These are phyloP conservation scores for Colletotrichum viniferum DNA, from an alignment of 2,329 filamentous ascomycete genomes.

Conservation along the genomic window DNA sequence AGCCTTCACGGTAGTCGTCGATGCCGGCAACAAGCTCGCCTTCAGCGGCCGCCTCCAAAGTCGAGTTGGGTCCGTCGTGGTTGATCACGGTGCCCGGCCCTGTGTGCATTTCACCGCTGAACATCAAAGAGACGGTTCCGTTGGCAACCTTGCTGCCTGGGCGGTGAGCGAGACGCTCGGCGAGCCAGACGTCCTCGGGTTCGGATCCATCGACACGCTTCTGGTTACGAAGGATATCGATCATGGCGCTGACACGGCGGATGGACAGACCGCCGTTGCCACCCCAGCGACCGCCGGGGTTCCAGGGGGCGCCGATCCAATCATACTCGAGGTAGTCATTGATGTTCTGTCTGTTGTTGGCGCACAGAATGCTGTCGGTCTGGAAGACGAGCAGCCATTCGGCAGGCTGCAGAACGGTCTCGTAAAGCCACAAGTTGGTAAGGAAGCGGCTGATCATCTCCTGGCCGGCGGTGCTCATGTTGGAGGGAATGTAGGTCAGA, in stretches of 20 bases:
- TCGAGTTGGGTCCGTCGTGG: slow-evolving; percentile 25
- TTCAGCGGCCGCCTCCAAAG: slow-evolving; percentile 30
- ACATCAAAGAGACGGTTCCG: slow-evolving; percentile 50
- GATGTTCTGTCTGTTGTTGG: slow-evolving; percentile 50
- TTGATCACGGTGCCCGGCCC: slow-evolving; percentile 31
- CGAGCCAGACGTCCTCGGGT: slow-evolving; percentile 62
- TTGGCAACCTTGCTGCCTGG: slow-evolving; percentile 56
- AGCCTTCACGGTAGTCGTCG: slow-evolving; percentile 55
- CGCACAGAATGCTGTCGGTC: slow-evolving; percentile 60
- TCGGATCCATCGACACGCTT: slow-evolving; percentile 45
- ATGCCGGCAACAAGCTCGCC: slow-evolving; percentile 43
- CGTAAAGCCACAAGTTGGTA: slow-evolving; percentile 57
- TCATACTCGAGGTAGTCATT: slow-evolving; percentile 57
- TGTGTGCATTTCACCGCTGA: slow-evolving; percentile 53
- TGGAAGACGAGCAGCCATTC: slow-evolving; percentile 62
- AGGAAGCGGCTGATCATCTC: slow-evolving; percentile 59
- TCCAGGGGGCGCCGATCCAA: slow-evolving; percentile 59
- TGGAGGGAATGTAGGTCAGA: slow-evolving; percentile 54
- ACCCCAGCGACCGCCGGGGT: slow-evolving; percentile 43
- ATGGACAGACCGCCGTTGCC: slow-evolving; percentile 59
- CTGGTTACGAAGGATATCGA: slow-evolving; percentile 55
- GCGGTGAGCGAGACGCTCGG: slow-evolving; percentile 53
- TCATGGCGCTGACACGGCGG: slow-evolving; percentile 55
- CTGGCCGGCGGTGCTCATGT: slow-evolving; percentile 54
- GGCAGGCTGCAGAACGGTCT: slow-evolving; percentile 49